Evolutionary conservation across 345 rosid genomes (phyloP).

Genomic region (Syzygium oleosum): DNA sequence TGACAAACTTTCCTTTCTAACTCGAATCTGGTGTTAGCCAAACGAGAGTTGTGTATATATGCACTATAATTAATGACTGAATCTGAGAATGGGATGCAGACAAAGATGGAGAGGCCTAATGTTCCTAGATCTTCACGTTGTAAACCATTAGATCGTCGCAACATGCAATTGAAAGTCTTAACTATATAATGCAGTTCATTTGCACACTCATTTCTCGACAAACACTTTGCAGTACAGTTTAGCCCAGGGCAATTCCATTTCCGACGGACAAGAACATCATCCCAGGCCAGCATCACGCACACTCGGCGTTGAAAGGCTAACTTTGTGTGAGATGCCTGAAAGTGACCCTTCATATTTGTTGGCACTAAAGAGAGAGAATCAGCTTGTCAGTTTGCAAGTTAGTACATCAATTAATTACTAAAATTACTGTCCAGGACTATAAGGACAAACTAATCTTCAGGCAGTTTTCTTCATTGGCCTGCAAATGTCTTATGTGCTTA

Average conservation of each 20-base stretch:
- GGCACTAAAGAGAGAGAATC: not conserved
- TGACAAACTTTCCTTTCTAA: not conserved
- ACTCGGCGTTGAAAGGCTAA: not conserved
- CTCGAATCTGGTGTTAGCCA: not conserved
- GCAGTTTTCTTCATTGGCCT: not conserved
- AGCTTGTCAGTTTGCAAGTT: not conserved
- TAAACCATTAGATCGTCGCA: not conserved
- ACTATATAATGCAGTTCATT: not conserved
- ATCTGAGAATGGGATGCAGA: not conserved
- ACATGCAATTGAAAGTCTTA: not conserved
- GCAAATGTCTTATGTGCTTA: not conserved
- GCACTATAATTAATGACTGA: not conserved
- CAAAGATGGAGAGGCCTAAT: not conserved
- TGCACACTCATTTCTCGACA: not conserved
- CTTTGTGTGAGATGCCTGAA: not conserved
- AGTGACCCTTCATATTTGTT: not conserved
- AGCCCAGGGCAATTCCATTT: not conserved
- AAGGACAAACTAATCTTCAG: not conserved
- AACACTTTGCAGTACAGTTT: not conserved
- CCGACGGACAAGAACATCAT: not conserved
- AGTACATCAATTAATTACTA: not conserved
- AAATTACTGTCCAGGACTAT: not conserved
- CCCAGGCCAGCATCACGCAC: not conserved
- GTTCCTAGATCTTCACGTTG: not conserved
- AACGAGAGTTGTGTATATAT: not conserved